These are phyloP conservation scores for Trichophyton benhamiae DNA, from an alignment of 2,329 filamentous ascomycete genomes.

Conservation along the genomic window DNA sequence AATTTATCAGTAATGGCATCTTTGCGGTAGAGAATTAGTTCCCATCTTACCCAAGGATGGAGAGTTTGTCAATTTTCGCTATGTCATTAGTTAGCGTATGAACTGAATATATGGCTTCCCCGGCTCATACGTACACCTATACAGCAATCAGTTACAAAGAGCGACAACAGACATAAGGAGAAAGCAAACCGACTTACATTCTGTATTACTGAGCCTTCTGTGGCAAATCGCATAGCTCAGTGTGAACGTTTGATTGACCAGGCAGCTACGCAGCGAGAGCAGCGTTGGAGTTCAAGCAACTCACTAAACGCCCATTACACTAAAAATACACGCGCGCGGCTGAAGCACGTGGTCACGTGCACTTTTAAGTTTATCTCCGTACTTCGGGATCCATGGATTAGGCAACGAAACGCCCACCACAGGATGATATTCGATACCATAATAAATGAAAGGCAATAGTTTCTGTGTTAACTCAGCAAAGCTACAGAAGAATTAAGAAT, in stretches of 20 bases:
- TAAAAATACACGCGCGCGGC: not conserved
- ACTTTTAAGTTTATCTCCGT: not conserved
- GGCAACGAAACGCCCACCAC: not conserved
- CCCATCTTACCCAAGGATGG: slow-evolving; percentile 56
- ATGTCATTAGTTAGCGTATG: not conserved
- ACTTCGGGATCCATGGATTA: no score
- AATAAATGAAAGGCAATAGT: not conserved
- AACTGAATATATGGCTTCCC: not conserved
- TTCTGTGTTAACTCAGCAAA: not conserved
- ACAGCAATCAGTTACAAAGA: not conserved
- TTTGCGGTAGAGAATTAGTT: not conserved
- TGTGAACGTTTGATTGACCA: not conserved
- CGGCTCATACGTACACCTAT: slow-evolving; percentile 12
- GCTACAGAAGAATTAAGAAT: no score
- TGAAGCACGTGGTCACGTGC: slow-evolving; percentile 1
- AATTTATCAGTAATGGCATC: not conserved
- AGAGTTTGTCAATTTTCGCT: slow-evolving; percentile 83
- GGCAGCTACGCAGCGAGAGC: not conserved
- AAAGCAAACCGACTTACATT: slow-evolving; percentile 9
- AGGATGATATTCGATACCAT: not conserved
- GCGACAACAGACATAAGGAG: not conserved
- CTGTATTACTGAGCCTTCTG: not conserved
- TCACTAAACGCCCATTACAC: not conserved
- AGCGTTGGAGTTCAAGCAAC: not conserved
- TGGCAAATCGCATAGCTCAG: not conserved